Evolutionary conservation across 75 land plant species (phyloP).

Genomic region (Cunninghamia lanceolata): DNA sequence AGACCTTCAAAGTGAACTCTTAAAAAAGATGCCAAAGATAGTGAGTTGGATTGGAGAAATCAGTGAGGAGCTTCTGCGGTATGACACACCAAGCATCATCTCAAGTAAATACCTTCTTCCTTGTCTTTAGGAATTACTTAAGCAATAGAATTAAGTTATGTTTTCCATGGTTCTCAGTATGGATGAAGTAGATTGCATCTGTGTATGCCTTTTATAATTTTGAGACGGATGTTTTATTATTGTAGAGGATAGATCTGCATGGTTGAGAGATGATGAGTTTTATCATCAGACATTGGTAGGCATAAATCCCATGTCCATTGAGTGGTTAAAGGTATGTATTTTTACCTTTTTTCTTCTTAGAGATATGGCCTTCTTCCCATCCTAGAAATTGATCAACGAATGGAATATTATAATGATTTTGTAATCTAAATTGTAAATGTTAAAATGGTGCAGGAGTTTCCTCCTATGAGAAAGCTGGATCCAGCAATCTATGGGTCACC

Average conservation of each 20-base stretch:
- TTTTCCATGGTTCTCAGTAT: not conserved
- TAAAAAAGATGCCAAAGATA: slow-evolving; percentile 39
- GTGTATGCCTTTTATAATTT: not conserved
- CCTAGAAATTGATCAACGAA: not conserved
- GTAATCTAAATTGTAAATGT: not conserved
- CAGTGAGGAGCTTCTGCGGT: slow-evolving; percentile 48
- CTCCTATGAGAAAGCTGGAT: slow-evolving; percentile 70
- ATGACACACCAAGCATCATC: slow-evolving; percentile 54
- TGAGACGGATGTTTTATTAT: not conserved
- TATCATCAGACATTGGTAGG: slow-evolving; percentile 78
- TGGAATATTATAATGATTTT: not conserved
- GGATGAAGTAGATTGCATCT: not conserved
- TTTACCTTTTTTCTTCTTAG: not conserved
- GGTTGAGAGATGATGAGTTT: slow-evolving; percentile 87
- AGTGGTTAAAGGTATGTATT: slow-evolving; percentile 37
- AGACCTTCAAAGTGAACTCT: slow-evolving; percentile 39
- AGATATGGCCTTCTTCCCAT: not conserved
- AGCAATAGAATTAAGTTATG: not conserved
- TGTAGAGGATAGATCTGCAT: slow-evolving; percentile 81
- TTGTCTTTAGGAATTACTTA: not conserved
- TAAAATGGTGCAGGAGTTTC: slow-evolving; percentile 47
- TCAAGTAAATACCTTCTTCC: slow-evolving; percentile 46
- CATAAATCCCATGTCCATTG: slow-evolving; percentile 68
- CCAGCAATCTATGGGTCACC: slow-evolving; percentile 62
- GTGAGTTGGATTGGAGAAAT: slow-evolving; percentile 40